Base-by-base conservation (phyloP, 2,329 filamentous ascomycete genomes). In the Onygenales sp. region DNA sequence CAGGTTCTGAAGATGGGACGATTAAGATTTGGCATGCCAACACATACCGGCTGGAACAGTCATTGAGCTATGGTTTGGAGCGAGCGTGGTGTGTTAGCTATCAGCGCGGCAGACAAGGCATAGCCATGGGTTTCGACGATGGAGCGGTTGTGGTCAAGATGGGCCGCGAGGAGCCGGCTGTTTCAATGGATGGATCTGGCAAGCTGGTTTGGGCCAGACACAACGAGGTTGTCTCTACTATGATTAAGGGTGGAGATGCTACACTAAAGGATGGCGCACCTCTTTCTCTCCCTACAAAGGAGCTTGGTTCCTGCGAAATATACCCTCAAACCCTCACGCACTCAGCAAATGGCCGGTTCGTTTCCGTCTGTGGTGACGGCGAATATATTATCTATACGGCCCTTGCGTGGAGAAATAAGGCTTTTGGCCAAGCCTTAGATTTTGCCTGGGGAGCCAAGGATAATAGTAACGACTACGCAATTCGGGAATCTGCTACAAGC, bases 361-460 rank as follows among this genome's bases (percentile, higher is more conserved):
- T 93, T 48, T 87, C 87, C 14, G 85, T 91, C 2, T 97, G 92
- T 60, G 93, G 93, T 60, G 93, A 98, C 67, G 93, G 93, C 57
- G 93, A 98, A 72, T 98, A 96, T 74, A 97, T 97, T 69, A 95
- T 97, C 64, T 97, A 97, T 75, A 97, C 93, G 32, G 91, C 93
- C 53, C 80, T 97, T 54, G 92, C 92, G 2, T 95, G 94, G 81
- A 85, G 93, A 67, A 97, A 98, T 74, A 96, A 97, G 76, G 90
- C 90, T 3, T 98, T 98, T 65, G 93, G 93, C 21, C 91, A 88
- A 42, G 93, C 92, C 6, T 75, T 97, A 51, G 93, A 98, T 72
- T 98, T 98, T 69, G 91, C 88, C 9, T 98, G 93, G 93, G 92
- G 87, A 0, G 88, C 88, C 44, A 96, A 95, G 72, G 92, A 96